A percentile compares a stretch with the other conserved stretches of the same genome.
Evolutionary conservation across 1,284 basidiomycete species (phyloP).

Genomic region (Abortiporus biennis): DNA sequence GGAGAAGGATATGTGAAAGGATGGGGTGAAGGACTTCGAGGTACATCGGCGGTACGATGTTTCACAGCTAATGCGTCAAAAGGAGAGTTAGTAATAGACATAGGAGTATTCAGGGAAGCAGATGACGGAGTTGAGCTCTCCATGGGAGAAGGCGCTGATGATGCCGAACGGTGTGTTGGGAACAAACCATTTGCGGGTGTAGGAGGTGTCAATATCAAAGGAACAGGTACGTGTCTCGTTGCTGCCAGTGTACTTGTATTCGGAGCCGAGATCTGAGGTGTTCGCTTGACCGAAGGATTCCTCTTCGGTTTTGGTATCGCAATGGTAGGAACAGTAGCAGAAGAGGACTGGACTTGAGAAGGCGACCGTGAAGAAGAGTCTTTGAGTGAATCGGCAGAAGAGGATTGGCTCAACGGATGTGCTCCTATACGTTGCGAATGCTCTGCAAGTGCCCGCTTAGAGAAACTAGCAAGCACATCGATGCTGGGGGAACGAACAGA

Average conservation of each 20-base stretch:
- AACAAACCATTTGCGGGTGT: too few relatives aligned
- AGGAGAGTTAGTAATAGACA: background rate
- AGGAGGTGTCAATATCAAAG: slow-evolving; percentile 21
- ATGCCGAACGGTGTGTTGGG: slow-evolving; percentile 7
- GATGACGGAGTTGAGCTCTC: background rate
- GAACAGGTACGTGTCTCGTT: slow-evolving; percentile 20
- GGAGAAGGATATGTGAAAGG: background rate
- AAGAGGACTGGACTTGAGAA: background rate
- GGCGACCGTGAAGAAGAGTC: too few relatives aligned
- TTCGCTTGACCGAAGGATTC: slow-evolving; percentile 10
- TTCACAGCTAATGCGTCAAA: background rate
- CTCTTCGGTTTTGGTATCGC: slow-evolving; percentile 16
- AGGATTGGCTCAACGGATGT: background rate
- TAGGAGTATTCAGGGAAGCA: background rate
- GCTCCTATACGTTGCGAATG: background rate
- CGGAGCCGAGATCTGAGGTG: slow-evolving; percentile 22
- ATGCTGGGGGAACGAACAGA: slow-evolving; percentile 25
- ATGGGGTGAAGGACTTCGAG: slow-evolving; percentile 1
- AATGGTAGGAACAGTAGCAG: slow-evolving; percentile 12
- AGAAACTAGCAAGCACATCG: slow-evolving; percentile 23
- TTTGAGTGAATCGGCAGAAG: background rate
- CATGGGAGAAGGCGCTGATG: slow-evolving; percentile 2
- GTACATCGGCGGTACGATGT: slow-evolving; percentile 1
- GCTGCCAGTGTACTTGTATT: slow-evolving; percentile 19
- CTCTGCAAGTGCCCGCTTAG: slow-evolving; percentile 3